A percentile compares a stretch with the other conserved stretches of the same genome.
Conservation (phyloP, 2,329 filamentous ascomycete species). For the Pyricularia pennisetigena region DNA sequence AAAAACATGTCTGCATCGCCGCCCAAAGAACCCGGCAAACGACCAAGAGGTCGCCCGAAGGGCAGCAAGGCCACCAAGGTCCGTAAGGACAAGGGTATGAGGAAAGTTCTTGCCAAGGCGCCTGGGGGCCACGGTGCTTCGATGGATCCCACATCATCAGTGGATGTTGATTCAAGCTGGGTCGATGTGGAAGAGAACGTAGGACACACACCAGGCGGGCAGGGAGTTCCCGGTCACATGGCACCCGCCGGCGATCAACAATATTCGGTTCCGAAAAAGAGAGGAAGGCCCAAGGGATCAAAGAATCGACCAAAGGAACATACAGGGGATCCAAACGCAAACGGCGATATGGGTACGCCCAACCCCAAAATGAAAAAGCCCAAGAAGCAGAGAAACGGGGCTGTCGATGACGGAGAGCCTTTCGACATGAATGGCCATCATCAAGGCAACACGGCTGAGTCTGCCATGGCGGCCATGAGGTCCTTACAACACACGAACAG, state of each 20-base stretch:
- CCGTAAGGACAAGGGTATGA: conserved; percentile 39
- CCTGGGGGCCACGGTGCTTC: not conserved
- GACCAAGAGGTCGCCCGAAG: conserved; percentile 43
- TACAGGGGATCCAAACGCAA: not conserved
- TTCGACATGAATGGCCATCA: not conserved
- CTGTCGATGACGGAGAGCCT: not conserved
- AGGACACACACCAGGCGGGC: conserved; percentile 11
- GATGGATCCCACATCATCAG: not conserved
- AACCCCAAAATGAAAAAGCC: not conserved
- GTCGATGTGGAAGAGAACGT: conserved; percentile 31
- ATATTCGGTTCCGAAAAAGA: conserved; percentile 21
- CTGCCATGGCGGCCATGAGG: not conserved
- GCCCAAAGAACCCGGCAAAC: conserved; percentile 19
- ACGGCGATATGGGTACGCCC: not conserved
- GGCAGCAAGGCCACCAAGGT: conserved; percentile 42
- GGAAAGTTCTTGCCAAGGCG: conserved; percentile 27
- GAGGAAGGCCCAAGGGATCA: conserved; percentile 42
- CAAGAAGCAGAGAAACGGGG: not conserved
- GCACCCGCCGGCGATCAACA: not conserved
- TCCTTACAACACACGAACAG: not conserved
- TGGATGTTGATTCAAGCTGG: conserved; percentile 30
- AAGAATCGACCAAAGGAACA: conserved; percentile 35
- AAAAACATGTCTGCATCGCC: not conserved
- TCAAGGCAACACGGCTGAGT: not conserved
- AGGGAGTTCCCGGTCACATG: not conserved